phyloP scores from a whole-genome alignment of 768 basidiomycete species.

The Amanita jacksonii region DNA sequence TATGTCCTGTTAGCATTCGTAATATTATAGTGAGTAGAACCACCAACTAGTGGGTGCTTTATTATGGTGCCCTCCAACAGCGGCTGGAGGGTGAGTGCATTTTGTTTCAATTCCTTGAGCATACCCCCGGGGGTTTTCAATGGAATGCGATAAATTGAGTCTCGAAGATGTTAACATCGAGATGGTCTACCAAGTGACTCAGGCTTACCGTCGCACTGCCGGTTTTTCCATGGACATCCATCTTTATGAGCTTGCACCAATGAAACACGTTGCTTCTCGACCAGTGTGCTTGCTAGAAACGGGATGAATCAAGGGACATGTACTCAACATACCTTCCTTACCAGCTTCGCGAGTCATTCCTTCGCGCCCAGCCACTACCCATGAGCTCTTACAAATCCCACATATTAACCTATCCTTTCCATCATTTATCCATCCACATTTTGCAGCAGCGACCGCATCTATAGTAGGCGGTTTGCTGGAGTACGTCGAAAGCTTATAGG shows the following conservation, averaged over 20 bases:
- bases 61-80: conserved; percentile 45
- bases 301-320: conserved; percentile 9
- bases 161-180: conserved; percentile 19
- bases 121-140: conserved; percentile 56
- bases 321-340: conserved; percentile 35
- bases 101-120: conserved; percentile 48
- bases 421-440: conserved; percentile 78
- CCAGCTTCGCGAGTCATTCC: conserved; percentile 73
- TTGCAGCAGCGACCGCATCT: conserved; percentile 72
- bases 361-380: conserved; percentile 62
- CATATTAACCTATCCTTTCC: conserved; percentile 75
- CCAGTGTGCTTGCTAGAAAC: conserved; percentile 48
- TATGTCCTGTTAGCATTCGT: conserved; percentile 4
- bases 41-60: conserved; percentile 65
- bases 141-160: conserved; percentile 67
- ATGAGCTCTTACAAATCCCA: conserved; percentile 59
- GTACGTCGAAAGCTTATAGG: conserved; percentile 75
- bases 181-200: background rate
- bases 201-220: conserved; percentile 68
- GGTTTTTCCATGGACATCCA: conserved; percentile 76
- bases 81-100: conserved; percentile 43
- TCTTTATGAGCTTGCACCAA: conserved; percentile 68
- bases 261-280: conserved; percentile 62
- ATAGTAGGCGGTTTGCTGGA: conserved; percentile 66
- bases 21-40: conserved; percentile 3